Conservation (phyloP, 257 asterid species). For the Echites panduratus region DNA sequence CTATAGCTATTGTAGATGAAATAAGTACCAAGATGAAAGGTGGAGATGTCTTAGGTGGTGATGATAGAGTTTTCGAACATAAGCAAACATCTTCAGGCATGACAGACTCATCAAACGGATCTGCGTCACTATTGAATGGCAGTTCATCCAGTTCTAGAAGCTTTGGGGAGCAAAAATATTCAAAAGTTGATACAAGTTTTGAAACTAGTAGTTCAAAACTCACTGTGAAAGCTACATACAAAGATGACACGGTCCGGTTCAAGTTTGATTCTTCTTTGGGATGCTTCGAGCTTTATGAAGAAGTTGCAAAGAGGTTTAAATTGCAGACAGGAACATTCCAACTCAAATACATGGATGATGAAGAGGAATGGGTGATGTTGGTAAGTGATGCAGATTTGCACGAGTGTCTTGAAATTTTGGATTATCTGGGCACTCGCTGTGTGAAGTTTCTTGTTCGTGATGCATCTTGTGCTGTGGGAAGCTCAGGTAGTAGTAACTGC, state of each 20-base stretch:
- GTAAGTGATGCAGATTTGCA: constrained; percentile 70
- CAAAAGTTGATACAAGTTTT: constrained; percentile 23
- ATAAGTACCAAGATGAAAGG: constrained; percentile 19
- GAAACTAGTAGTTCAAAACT: constrained; percentile 46
- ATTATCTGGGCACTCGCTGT: constrained; percentile 41
- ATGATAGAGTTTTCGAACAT: constrained; percentile 32
- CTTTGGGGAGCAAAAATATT: constrained; percentile 26
- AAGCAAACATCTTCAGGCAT: constrained; percentile 50
- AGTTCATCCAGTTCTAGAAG: constrained; percentile 58
- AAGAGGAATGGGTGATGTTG: constrained; percentile 94
- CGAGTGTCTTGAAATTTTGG: constrained; percentile 71
- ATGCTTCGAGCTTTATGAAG: constrained; percentile 53
- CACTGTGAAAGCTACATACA: constrained; percentile 61
- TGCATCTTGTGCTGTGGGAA: constrained; percentile 44
- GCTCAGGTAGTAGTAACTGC: constrained; percentile 69
- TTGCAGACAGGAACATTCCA: constrained; percentile 62
- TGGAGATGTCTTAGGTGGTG: constrained; percentile 22
- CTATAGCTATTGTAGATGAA: constrained; percentile 28
- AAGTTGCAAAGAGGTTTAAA: constrained; percentile 65
- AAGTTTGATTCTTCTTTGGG: constrained; percentile 55
- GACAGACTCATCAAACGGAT: constrained; percentile 57
- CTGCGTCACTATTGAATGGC: constrained; percentile 46
- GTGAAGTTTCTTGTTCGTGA: constrained; percentile 67
- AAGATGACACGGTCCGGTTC: constrained; percentile 60
- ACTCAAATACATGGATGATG: constrained; percentile 83